A percentile compares a stretch with the other conserved stretches of the same genome.
Evolutionary conservation across 306 rosid genomes (phyloP).

Genomic region (Trichosanthes truncata): DNA sequence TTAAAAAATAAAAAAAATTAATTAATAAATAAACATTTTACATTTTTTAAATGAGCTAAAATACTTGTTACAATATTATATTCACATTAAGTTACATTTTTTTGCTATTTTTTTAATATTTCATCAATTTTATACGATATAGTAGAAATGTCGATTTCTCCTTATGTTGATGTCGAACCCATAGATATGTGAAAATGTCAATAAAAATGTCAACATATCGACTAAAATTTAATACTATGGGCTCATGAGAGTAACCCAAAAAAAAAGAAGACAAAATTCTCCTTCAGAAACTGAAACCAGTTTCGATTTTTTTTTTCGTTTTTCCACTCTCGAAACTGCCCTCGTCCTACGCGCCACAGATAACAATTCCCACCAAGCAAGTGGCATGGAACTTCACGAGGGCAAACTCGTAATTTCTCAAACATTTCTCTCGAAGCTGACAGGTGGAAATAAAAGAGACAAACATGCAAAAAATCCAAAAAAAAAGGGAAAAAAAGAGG

Average conservation of each 20-base stretch:
- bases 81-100: no score
- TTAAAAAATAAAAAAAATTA: no score
- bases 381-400: neutral
- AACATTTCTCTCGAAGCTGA: neutral
- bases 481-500: slow-evolving; percentile 12
- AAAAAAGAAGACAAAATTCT: neutral
- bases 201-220: no score
- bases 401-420: neutral
- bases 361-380: neutral
- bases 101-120: no score
- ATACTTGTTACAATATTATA: no score
- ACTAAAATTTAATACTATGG: no score
- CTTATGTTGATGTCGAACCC: no score
- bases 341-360: neutral
- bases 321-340: neutral
- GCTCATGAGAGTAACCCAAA: neutral
- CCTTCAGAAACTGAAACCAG: neutral
- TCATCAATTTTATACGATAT: no score
- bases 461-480: slow-evolving; percentile 72
- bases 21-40: no score
- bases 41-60: no score
- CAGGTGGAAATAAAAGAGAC: slow-evolving; percentile 13
- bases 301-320: neutral
- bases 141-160: no score
- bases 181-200: no score